A percentile compares a stretch with the other conserved stretches of the same genome.
Evolutionary conservation across 2,329 filamentous ascomycete species (phyloP).

Genomic region (Trichoderma atroviride): DNA sequence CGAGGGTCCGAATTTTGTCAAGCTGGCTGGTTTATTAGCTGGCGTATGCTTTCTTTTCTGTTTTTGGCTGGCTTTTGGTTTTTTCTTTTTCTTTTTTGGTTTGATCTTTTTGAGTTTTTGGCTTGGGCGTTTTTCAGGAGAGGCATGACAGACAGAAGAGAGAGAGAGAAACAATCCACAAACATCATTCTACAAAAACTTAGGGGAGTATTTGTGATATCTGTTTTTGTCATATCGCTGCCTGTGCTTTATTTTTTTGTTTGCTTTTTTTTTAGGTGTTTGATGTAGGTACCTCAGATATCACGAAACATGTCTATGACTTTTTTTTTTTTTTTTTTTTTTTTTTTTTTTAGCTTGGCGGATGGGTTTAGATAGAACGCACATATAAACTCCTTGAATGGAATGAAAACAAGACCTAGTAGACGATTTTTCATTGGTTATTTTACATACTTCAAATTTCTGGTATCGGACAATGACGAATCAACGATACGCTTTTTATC

Average conservation of each 20-base stretch:
- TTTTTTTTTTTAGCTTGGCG: background rate
- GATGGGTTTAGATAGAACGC: background rate
- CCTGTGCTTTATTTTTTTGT: background rate
- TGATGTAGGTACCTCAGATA: background rate
- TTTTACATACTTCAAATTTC: background rate
- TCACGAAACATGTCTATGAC: background rate
- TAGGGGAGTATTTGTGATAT: background rate
- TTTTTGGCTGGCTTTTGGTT: background rate
- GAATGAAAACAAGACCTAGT: background rate
- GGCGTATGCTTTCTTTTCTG: background rate
- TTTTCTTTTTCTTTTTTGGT: background rate
- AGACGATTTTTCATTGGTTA: background rate
- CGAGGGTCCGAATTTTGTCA: background rate
- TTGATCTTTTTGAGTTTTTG: background rate
- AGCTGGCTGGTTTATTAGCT: constrained; percentile 8
- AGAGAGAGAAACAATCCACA: background rate
- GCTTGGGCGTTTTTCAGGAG: constrained; percentile 15
- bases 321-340: background rate
- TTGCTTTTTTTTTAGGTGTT: background rate
- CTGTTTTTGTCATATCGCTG: background rate
- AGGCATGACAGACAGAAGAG: background rate
- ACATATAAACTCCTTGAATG: background rate
- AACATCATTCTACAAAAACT: background rate
- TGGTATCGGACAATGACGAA: background rate
- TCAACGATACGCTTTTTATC: background rate